Conservation (phyloP, 306 rosid species). For the Cicer arietinum region DNA sequence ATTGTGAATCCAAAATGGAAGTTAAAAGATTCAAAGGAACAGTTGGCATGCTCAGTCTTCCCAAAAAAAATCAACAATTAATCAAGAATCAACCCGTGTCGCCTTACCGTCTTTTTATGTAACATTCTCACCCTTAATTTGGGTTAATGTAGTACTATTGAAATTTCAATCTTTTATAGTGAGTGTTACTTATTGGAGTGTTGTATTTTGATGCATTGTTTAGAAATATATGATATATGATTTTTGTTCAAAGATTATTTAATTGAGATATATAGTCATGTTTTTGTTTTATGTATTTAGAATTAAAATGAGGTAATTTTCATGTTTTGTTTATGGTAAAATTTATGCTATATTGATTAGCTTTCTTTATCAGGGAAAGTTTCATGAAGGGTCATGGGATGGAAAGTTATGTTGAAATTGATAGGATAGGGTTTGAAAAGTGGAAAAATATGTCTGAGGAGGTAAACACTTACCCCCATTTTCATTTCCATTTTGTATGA, state of each 20-base stretch:
- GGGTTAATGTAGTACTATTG: background rate
- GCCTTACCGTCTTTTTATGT: slow-evolving; percentile 65
- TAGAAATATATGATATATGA: background rate
- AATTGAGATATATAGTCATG: background rate
- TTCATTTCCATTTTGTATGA: background rate
- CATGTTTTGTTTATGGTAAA: slow-evolving; percentile 17
- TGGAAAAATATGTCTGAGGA: slow-evolving; percentile 63
- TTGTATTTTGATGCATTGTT: background rate
- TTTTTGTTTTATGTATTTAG: slow-evolving; percentile 11
- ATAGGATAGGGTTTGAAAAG: slow-evolving; percentile 56
- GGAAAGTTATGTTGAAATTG: slow-evolving; percentile 43
- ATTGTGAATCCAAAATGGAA: slow-evolving; percentile 48
- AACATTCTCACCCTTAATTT: slow-evolving; percentile 16
- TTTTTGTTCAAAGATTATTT: background rate
- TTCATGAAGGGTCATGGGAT: slow-evolving; percentile 36
- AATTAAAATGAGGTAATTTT: slow-evolving; percentile 13
- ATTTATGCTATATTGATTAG: background rate
- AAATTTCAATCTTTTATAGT: background rate
- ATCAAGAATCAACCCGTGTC: slow-evolving; percentile 48
- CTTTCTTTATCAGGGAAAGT: slow-evolving; percentile 53
- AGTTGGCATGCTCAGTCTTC: background rate
- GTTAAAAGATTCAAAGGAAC: slow-evolving; percentile 58
- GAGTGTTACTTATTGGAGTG: background rate
- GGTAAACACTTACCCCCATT: slow-evolving; percentile 45
- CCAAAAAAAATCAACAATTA: slow-evolving; percentile 2